Evolutionary conservation across 192 early-diverging fungal species (phyloP).

Genomic region (Linnemannia hyalina): DNA sequence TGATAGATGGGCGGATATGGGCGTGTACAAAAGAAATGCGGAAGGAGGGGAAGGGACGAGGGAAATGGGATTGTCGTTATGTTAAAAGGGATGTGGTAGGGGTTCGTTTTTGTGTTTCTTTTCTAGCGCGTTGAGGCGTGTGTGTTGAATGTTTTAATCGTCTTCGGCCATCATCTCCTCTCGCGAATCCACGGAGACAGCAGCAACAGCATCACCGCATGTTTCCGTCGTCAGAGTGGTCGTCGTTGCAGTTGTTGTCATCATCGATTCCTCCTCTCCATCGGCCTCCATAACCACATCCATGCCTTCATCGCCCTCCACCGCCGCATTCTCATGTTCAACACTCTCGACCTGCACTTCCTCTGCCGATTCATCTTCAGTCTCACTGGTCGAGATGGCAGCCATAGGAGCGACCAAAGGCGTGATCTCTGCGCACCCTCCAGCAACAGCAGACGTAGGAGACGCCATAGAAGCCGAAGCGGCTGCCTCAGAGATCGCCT

Average conservation of each 20-base stretch:
- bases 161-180: background rate
- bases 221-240: background rate
- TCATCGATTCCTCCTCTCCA: background rate
- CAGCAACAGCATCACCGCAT: background rate
- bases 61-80: background rate
- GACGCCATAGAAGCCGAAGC: background rate
- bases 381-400: background rate
- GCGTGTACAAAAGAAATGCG: background rate
- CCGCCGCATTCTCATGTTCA: background rate
- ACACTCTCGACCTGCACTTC: background rate
- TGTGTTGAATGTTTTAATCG: background rate
- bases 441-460: background rate
- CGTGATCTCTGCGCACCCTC: background rate
- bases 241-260: background rate
- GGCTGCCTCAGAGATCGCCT: background rate
- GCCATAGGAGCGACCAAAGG: constrained; percentile 1
- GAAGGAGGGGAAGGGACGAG: background rate
- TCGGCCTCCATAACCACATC: background rate
- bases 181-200: background rate
- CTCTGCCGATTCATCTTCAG: background rate
- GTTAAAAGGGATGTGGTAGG: background rate
- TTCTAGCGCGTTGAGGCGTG: background rate
- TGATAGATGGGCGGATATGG: background rate
- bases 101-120: background rate
- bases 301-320: background rate